A percentile compares a stretch with the other conserved stretches of the same genome.
These are phyloP conservation scores for Penicillium riverlandense DNA, from an alignment of 495 filamentous ascomycete species.

Conservation along the genomic window DNA sequence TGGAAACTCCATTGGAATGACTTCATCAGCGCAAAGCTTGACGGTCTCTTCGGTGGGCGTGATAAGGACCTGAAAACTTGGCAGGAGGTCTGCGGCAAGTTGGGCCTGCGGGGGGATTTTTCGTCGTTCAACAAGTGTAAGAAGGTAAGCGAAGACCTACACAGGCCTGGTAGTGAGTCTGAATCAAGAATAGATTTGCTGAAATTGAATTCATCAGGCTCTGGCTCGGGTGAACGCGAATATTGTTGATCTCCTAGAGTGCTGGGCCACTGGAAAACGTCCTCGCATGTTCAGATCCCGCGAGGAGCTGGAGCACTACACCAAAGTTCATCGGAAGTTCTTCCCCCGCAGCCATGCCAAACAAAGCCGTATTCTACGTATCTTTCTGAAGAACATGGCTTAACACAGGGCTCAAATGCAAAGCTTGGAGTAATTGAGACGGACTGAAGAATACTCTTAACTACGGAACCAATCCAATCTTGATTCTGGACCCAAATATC, in stretches of 20 bases:
- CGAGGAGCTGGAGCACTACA: conserved; percentile 18
- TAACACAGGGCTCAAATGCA: too few relatives aligned
- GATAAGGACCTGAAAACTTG: conserved; percentile 12
- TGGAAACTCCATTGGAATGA: conserved; percentile 5
- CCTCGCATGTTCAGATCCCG: conserved; percentile 9
- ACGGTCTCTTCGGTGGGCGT: conserved; percentile 10
- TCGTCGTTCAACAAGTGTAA: conserved; percentile 33
- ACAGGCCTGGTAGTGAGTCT: too few relatives aligned
- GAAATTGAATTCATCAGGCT: conserved; percentile 4
- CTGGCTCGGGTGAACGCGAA: conserved; percentile 37
- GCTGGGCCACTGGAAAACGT: conserved; percentile 16
- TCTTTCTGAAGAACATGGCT: conserved; percentile 22
- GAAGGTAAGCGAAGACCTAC: conserved; percentile 18
- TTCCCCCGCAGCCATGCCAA: conserved; percentile 32
- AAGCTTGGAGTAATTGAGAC: too few relatives aligned
- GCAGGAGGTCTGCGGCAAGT: conserved; percentile 24
- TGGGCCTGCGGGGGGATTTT: conserved; percentile 15
- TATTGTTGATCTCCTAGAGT: conserved; percentile 45
- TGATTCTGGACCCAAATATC: too few relatives aligned
- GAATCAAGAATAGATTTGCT: neutral
- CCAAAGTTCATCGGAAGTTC: conserved; percentile 16
- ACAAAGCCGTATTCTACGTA: conserved; percentile 28
- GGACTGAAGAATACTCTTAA: too few relatives aligned
- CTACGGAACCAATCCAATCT: too few relatives aligned
- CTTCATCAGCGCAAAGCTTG: conserved; percentile 16